Conservation (phyloP, 495 filamentous ascomycete genomes). For the Elaphomyces granulatus region DNA sequence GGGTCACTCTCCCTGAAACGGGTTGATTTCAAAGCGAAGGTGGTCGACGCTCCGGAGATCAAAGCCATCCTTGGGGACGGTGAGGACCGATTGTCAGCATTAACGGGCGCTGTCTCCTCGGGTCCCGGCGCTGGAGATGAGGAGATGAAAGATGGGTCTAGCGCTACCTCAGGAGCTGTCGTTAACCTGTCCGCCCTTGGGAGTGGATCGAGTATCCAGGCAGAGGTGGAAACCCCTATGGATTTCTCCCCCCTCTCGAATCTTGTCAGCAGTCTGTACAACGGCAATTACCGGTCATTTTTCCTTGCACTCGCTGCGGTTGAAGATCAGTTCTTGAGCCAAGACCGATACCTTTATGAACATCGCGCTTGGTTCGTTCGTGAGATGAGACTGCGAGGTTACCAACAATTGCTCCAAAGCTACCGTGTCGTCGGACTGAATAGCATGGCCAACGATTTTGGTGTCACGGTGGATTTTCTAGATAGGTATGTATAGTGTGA, state of each 20-base stretch:
- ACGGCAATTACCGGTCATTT: conserved; percentile 82
- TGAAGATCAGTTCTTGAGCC: conserved; percentile 83
- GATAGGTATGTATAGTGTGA: conserved; percentile 55
- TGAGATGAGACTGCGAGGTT: conserved; percentile 91
- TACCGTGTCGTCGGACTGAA: conserved; percentile 91
- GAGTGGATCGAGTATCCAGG: conserved; percentile 48
- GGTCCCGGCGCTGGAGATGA: conserved; percentile 67
- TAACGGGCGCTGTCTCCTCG: conserved; percentile 58
- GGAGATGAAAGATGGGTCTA: conserved; percentile 54
- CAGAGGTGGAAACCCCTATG: conserved; percentile 56
- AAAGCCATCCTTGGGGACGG: conserved; percentile 85
- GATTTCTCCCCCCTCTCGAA: conserved; percentile 74
- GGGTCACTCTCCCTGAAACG: conserved; percentile 89
- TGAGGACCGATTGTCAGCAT: conserved; percentile 69
- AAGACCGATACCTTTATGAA: conserved; percentile 87
- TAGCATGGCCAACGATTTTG: conserved; percentile 94
- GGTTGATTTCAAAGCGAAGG: conserved; percentile 97
- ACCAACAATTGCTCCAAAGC: conserved; percentile 92
- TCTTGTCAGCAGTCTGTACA: conserved; percentile 81
- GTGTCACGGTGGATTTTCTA: conserved; percentile 87
- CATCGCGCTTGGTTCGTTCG: conserved; percentile 92
- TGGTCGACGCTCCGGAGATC: conserved; percentile 95
- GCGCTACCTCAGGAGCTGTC: conserved; percentile 44
- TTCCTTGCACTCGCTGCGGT: conserved; percentile 83
- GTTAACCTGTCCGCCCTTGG: conserved; percentile 78